These are phyloP conservation scores for Candida peoriensis DNA, from an alignment of 805 yeast genomes.

Conservation along the genomic window DNA sequence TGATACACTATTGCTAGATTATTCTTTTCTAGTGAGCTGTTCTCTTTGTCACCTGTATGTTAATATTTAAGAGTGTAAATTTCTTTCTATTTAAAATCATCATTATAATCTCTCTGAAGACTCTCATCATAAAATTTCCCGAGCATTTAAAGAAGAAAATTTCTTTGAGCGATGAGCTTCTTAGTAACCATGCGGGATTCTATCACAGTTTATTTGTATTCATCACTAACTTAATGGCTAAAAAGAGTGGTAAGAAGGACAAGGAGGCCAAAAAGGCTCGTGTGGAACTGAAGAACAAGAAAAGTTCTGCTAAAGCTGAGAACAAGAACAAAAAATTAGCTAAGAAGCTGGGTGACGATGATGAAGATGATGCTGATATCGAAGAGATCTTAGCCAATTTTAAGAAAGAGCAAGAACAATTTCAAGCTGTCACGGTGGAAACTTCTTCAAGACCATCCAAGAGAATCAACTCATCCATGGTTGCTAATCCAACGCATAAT, in stretches of 20 bases:
- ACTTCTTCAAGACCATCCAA: slow-evolving; percentile 55
- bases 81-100: too few relatives aligned
- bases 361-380: slow-evolving; percentile 80
- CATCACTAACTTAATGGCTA: slow-evolving; percentile 57
- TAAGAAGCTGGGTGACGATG: slow-evolving; percentile 71
- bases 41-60: too few relatives aligned
- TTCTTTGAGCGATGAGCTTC: too few relatives aligned
- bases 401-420: slow-evolving; percentile 74
- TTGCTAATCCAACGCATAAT: slow-evolving; percentile 69
- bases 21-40: background rate
- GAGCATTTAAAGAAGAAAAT: too few relatives aligned
- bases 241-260: slow-evolving; percentile 73
- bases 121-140: too few relatives aligned
- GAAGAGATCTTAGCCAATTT: slow-evolving; percentile 77
- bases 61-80: too few relatives aligned
- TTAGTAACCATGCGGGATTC: too few relatives aligned
- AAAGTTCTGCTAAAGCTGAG: slow-evolving; percentile 70
- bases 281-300: slow-evolving; percentile 74
- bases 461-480: slow-evolving; percentile 70
- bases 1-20: background rate
- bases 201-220: too few relatives aligned
- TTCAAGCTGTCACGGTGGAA: slow-evolving; percentile 64
- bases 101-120: too few relatives aligned
- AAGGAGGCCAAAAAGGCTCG: slow-evolving; percentile 91
- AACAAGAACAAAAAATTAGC: slow-evolving; percentile 68